These are phyloP conservation scores for Globisporangium spiculum DNA, from an alignment of 352 stramenopile species.

Conservation along the genomic window DNA sequence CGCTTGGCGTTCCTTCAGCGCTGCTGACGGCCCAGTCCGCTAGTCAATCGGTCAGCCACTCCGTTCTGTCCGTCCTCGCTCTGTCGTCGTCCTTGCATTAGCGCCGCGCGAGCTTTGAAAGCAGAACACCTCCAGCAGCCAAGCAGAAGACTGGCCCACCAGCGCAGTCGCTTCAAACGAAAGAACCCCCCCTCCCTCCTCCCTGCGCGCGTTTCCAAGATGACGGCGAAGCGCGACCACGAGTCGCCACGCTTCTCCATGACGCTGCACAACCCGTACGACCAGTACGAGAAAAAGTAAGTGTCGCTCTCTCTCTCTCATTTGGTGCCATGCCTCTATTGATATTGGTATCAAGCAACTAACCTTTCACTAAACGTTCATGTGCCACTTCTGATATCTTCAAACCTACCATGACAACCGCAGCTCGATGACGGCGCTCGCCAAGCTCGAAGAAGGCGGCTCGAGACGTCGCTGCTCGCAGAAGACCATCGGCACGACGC, in stretches of 20 bases:
- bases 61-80: background rate
- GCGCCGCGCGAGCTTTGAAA: background rate
- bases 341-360: background rate
- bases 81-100: background rate
- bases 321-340: background rate
- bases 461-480: slow-evolving; percentile 35
- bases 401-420: background rate
- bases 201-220: background rate
- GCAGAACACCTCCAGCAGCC: background rate
- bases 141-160: background rate
- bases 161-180: background rate
- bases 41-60: background rate
- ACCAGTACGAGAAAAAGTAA: slow-evolving; percentile 17
- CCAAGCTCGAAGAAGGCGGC: slow-evolving; percentile 16
- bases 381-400: background rate
- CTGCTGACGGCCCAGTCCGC: too few relatives aligned
- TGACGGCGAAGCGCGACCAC: slow-evolving; percentile 3
- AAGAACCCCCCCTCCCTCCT: background rate
- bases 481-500: slow-evolving; percentile 31
- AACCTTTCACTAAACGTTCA: background rate
- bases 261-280: slow-evolving; percentile 15
- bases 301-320: background rate
- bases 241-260: slow-evolving; percentile 21
- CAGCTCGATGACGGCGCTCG: slow-evolving; percentile 16
- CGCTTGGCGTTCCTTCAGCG: background rate